Base-by-base conservation (phyloP, 1,284 basidiomycete species). In the Peniophora sp. region DNA sequence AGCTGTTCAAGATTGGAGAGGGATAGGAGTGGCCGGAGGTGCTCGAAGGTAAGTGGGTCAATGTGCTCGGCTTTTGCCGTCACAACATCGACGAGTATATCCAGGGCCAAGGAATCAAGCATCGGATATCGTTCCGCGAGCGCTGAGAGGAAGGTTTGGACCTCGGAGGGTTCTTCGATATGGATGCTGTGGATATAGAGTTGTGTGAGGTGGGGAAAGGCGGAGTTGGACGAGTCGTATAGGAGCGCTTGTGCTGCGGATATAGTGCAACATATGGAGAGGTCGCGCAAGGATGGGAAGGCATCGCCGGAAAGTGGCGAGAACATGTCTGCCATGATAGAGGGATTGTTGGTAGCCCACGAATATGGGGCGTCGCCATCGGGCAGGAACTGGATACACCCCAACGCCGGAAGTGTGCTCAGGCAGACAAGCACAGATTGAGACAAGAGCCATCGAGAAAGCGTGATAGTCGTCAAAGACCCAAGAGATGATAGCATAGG, bases 251-350 rank as follows among this genome's bases (percentile, higher is more conserved):
- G 61, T 2, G 71, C 63, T n/a, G 75, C 65, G 50, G 78, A 70
- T 2, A 63, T 60, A 17, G 63, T 58, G 2, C 68, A 69, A 34
- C 72, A 73, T 34, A 80, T 57, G 3, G 70, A 75, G 38, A 83
- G 66, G 52, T 83, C 79, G 58, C 65, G 71, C 3, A 86, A 66
- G 0, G 68, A 63, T 0, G 77, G 78, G 59, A 85, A 86, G 0
- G 77, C 70, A 19, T 72, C 76, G 52, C 74, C 67, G 20, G 61
- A 45, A 12, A 81, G 63, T 2, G 55, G 58, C 1, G 79, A 56
- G n/a, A n/a, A n/a, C n/a, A n/a, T n/a, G n/a, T n/a, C n/a, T 2
- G 59, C 48, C 1, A 78, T 65, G 52, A 83, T 0, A 64, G 61
- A 43, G 71, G 77, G 25, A 53, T 58, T 3, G 74, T 77, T 53